These are phyloP conservation scores for Pleoardoris graminearum DNA, from an alignment of 2,329 filamentous ascomycete genomes.

Conservation along the genomic window DNA sequence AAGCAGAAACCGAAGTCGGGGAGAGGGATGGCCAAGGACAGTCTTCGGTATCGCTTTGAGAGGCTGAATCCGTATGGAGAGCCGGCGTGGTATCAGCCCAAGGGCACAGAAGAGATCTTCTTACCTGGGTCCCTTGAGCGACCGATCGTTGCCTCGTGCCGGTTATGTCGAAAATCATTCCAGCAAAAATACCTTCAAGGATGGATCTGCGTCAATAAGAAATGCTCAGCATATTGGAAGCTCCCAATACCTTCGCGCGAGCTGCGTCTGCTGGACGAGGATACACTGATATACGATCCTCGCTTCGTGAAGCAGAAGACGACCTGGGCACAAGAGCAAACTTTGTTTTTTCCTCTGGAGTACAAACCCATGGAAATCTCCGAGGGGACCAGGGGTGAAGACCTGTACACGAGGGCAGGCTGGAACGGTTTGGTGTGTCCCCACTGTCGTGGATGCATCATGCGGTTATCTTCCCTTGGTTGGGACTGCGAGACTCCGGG, in stretches of 20 bases:
- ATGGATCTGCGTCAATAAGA: constrained; percentile 62
- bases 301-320: constrained; percentile 62
- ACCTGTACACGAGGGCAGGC: constrained; percentile 56
- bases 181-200: constrained; percentile 50
- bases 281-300: constrained; percentile 55
- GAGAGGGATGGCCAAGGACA: constrained; percentile 41
- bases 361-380: constrained; percentile 30
- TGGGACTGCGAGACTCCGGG: constrained; percentile 62
- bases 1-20: constrained; percentile 26
- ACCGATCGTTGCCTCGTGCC: constrained; percentile 44
- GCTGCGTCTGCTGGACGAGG: constrained; percentile 38
- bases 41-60: constrained; percentile 65
- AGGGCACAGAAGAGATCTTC: constrained; percentile 31
- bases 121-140: constrained; percentile 34
- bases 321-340: constrained; percentile 44
- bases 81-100: constrained; percentile 63
- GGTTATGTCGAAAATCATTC: constrained; percentile 35
- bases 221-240: constrained; percentile 62
- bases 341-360: constrained; percentile 42
- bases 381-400: constrained; percentile 44
- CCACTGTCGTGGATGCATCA: constrained; percentile 63
- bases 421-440: constrained; percentile 70
- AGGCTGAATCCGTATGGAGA: constrained; percentile 56
- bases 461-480: constrained; percentile 62
- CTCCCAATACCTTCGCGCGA: constrained; percentile 27